Evolutionary conservation across 2,329 filamentous ascomycete species (phyloP), one percentile per base, ranked within the genome.

Genomic region (Phyllosticta capitalensis): DNA sequence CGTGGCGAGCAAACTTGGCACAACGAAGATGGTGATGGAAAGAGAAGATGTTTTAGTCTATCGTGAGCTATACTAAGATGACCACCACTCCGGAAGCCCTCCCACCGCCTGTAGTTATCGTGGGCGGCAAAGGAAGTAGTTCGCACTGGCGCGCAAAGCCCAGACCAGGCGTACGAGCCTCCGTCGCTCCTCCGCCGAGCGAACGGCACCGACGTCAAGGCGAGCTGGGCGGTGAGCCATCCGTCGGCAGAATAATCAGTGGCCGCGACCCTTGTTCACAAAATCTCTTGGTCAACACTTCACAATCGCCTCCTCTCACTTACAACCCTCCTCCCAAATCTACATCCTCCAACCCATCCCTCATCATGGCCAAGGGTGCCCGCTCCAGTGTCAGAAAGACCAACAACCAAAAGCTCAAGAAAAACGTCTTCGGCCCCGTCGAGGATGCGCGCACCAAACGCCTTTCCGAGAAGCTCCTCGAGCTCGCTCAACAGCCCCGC

Each of bases 381-480:
- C 83, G 92, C 72, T 83, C 92, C 65, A 95, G 87, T 71, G 79
- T 83, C 65, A 84, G 81, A 68, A 96, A 96, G 79, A 81, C 81
- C 68, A 96, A 96, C 79, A 90, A 91, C 77, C 81, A 83, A 66
- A 86, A 83, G 67, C 81, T 96, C 64, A 92, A 92, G 74, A 79
- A 83, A 65, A 85, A 84, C 64, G 87, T 96, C 65, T 96, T 95
- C 75, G 89, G 87, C 1, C 92, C 92, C 17, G 85, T 86, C 59
- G 90, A 92, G 72, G 78, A 81, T 67, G 91, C 88, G 52, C 84
- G 92, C 66, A 87, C 86, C 57, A 87, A 92, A 74, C 86, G 92
- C 65, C 83, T 96, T 38, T 90, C 90, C 48, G 88, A 89, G 62
- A 96, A 94, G 76, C 80, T 96, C 62, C 80, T 92, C 68, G 90